Evolutionary conservation across 108 stramenopile species (phyloP), one percentile per base, ranked within the genome.

Genomic region (Fragilariopsis cylindrus): DNA sequence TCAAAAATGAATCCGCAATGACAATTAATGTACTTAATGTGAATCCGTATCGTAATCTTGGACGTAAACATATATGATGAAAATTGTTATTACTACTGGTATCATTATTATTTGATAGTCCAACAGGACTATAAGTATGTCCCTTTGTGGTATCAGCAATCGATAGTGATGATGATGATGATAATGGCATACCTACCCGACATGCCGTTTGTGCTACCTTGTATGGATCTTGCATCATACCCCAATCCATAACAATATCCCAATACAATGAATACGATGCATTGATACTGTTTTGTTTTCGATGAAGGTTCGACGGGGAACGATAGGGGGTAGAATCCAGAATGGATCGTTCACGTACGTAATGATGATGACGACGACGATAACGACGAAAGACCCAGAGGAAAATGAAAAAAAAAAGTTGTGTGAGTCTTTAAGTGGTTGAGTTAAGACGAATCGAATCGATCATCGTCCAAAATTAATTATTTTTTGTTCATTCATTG

Each of bases 231-330:
- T 82, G 74, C 91, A 94, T 89, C 89, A 93, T 90, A 44, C 93
- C 93, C 93, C 93, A 94, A 82, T 94, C 93, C 91, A 91, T 92
- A 58, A 90, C 82, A 72, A 90, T 84, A 57, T 86, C 84, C 93
- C 93, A 94, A 50, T 87, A 87, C 54, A 94, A 71, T 2, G 87
- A 78, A 76, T 92, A 94, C 9, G 79, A 78, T 0, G 93, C 86
- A 58, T 94, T 94, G 65, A 92, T 81, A 16, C 73, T 73, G 48
- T 57, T 30, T 57, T 30, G 30, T 30, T 30, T 30, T 21, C n/a
- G n/a, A n/a, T n/a, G n/a, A n/a, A n/a, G n/a, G 21, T 21, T 21
- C 21, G 21, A 21, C 21, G 21, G 21, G 21, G 21, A 21, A 21
- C 21, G 21, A 21, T 21, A 21, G 21, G 21, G 21, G 21, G 21